Conservation (phyloP, 345 rosid species). For the Populus davidiana region DNA sequence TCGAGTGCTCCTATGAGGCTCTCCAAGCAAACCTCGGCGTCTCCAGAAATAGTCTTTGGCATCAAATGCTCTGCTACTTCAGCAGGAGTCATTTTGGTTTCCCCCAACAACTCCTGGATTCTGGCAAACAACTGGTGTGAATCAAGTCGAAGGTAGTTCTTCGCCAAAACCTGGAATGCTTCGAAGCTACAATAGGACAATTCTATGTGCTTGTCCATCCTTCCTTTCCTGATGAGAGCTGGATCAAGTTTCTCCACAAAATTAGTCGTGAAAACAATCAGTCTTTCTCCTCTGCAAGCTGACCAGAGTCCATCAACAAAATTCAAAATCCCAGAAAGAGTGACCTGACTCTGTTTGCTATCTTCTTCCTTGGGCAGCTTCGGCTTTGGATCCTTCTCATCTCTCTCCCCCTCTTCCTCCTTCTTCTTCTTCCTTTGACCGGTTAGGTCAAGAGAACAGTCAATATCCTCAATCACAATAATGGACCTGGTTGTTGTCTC, state of each 20-base stretch:
- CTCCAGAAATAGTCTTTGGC: constrained; percentile 10
- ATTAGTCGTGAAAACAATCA: constrained; percentile 5
- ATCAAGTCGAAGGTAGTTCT: not conserved
- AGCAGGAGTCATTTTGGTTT: constrained; percentile 10
- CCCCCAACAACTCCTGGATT: not conserved
- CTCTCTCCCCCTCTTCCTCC: not conserved
- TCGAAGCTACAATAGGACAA: constrained; percentile 1
- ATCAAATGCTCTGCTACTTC: constrained; percentile 21
- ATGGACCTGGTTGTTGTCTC: not conserved
- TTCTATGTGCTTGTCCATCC: constrained; percentile 11
- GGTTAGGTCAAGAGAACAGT: constrained; percentile 1
- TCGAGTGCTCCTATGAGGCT: constrained; percentile 12
- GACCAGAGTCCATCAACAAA: constrained; percentile 4
- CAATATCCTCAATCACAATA: constrained; percentile 8
- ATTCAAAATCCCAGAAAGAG: constrained; percentile 9
- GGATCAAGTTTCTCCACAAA: constrained; percentile 9
- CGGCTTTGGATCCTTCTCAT: not conserved
- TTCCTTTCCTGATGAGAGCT: constrained; percentile 3
- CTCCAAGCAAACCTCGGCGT: constrained; percentile 2
- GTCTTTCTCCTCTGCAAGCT: constrained; percentile 3
- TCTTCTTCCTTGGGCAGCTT: not conserved
- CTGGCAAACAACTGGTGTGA: not conserved
- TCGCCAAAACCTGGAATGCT: not conserved
- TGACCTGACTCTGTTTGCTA: not conserved
- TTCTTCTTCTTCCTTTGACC: constrained; percentile 5